Evolutionary conservation across 1,284 basidiomycete genomes (phyloP), one percentile per base, ranked within the genome.

Genomic region (Ustilago sp.): DNA sequence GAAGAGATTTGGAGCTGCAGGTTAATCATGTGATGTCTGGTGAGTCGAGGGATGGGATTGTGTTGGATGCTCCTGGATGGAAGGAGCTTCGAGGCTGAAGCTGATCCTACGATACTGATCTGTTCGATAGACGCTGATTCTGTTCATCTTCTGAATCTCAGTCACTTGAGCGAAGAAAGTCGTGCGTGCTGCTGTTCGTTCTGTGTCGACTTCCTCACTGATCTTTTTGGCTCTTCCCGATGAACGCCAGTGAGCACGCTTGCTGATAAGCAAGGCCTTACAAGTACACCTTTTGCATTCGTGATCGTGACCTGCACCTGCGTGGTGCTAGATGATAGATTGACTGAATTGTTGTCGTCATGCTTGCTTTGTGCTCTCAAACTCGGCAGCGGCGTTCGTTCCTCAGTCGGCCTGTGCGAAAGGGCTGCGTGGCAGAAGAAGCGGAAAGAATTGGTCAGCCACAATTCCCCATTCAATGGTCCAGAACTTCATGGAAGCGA

Each of bases 351-450:
- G 6, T 45, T 3, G 43, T 7, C 43, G n/a, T 45, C 9, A n/a
- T 50, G 28, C 28, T 50, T 15, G 48, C 48, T 32, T 50, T 15
- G 7, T 28, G 23, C 5, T 28, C 28, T n/a, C 13, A 28, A 23
- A 9, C 31, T 11, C 28, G 13, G 31, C 9, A 28, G n/a, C 48
- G 31, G 8, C 17, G 17, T 32, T 43, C 28, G 41, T 13, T 13
- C 17, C 54, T 43, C 64, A 77, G 61, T 81, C 79, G 32, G 73
- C 56, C 48, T 80, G 74, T 32, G 72, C 71, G 55, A 82, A 82
- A 28, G 80, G 80, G 59, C 80, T 81, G 61, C 45, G 15, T 6
- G 39, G 48, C 3, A 28, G 23, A 28, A 19, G 17, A 34, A 39
- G 6, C 15, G 19, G 19, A 36, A 56, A 59, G 31, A 31, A 19